Base-by-base conservation (phyloP, 2,329 filamentous ascomycete genomes). In the Atkinsonella hypoxylon region DNA sequence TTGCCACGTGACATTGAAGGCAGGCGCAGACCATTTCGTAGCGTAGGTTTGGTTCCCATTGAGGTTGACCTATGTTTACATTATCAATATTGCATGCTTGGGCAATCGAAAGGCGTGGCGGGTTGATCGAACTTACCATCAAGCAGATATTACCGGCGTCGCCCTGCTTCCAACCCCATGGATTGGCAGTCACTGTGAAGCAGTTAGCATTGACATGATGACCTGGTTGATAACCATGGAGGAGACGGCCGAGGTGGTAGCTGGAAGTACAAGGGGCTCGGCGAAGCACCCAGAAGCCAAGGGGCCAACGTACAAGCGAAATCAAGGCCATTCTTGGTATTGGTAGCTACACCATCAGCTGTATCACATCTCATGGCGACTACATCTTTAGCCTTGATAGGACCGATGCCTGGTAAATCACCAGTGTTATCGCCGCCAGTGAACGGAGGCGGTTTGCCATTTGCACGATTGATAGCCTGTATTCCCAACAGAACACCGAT, bases 1-100 rank as follows among this genome's bases (percentile, higher is more conserved):
- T 55, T 73, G 59, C 76, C 76, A 79, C 39, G 74, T 76, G n/a
- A 75, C 68, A 12, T 68, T 73, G 64, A 73, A 79, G 40, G 63
- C 59, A 22, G 76, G 75, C 1, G 74, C 74, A 0, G 70, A 67
- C 18, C 62, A 63, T 17, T 70, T 64, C 39, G 71, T 72, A 0
- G 70, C 56, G 51, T 78, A 78, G 4, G 73, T 73, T 48, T 67
- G 66, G 59, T 78, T 78, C 60, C 46, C 52, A 18, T 49, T 49
- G 20, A 49, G 36, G 10, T 53, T 47, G 41, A 51, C 52, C 50
- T 52, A 12, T 31, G n/a, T 39, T 22, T 3, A 11, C 32, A 2
- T 11, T 20, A n/a, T 49, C 32, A 45, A 32, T n/a, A 18, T 32
- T 13, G 20, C 11, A n/a, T 17, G 43, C 3, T n/a, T 11, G 18